These are phyloP conservation scores for Bipolaris sorokiniana DNA, from an alignment of 2,329 filamentous ascomycete species.

Conservation along the genomic window DNA sequence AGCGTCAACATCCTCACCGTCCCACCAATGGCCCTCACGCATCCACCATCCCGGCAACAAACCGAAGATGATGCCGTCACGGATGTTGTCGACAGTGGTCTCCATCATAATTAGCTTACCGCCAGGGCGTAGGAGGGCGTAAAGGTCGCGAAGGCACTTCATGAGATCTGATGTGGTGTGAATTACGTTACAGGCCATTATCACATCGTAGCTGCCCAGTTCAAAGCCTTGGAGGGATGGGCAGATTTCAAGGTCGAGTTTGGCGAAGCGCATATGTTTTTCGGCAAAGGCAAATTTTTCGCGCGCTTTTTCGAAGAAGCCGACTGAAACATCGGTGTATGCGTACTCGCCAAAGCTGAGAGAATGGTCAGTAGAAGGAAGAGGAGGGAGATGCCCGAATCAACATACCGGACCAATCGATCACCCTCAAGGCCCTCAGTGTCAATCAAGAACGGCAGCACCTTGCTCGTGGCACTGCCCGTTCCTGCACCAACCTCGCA, in stretches of 20 bases:
- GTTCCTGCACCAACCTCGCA: slow-evolving; percentile 20
- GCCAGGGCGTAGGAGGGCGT: slow-evolving; percentile 8
- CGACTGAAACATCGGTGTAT: slow-evolving; percentile 16
- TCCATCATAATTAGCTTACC: slow-evolving; percentile 22
- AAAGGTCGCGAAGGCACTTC: slow-evolving; percentile 8
- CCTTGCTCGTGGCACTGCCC: slow-evolving; percentile 2
- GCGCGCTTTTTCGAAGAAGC: slow-evolving; percentile 13
- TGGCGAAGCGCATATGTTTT: slow-evolving; percentile 14
- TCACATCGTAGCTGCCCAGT: slow-evolving; percentile 20
- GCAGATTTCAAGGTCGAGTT: slow-evolving; percentile 16
- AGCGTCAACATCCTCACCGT: slow-evolving; percentile 9
- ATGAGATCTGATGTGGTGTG: slow-evolving; percentile 19
- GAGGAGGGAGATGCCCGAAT: not conserved
- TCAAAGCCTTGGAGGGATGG: slow-evolving; percentile 17
- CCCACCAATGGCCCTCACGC: slow-evolving; percentile 17
- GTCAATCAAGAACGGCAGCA: slow-evolving; percentile 8
- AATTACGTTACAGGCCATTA: slow-evolving; percentile 20
- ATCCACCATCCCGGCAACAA: slow-evolving; percentile 16
- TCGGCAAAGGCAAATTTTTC: slow-evolving; percentile 10
- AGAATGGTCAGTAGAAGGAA: not conserved
- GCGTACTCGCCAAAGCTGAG: slow-evolving; percentile 14
- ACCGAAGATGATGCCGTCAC: slow-evolving; percentile 14
- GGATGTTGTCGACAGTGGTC: slow-evolving; percentile 3
- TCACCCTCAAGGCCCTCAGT: slow-evolving; percentile 11
- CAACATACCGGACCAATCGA: slow-evolving; percentile 6